Evolutionary conservation across 805 yeast species (phyloP).

Genomic region (Saccharomycopsis amapae): DNA sequence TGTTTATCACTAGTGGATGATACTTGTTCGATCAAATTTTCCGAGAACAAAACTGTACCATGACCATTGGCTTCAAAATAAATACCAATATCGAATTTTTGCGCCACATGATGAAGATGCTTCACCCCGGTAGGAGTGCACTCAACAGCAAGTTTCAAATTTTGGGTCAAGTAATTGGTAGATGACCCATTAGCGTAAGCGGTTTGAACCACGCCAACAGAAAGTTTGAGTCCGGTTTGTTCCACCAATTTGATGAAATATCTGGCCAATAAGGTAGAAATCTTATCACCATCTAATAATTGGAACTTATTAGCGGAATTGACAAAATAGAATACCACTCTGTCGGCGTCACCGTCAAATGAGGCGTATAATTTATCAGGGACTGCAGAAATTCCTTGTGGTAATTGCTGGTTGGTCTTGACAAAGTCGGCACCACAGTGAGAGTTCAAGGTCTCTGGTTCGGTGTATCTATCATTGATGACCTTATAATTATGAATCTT

Average conservation of each 20-base stretch:
- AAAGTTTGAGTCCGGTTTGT: slow-evolving; percentile 35
- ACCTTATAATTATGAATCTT: slow-evolving; percentile 36
- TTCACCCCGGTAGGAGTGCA: slow-evolving; percentile 96
- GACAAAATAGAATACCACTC: slow-evolving; percentile 74
- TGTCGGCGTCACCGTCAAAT: slow-evolving; percentile 96
- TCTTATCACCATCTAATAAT: slow-evolving; percentile 87
- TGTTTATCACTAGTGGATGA: slow-evolving; percentile 34
- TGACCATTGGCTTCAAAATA: slow-evolving; percentile 99
- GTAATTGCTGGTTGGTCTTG: slow-evolving; percentile 78
- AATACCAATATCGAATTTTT: slow-evolving; percentile 79
- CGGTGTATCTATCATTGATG: slow-evolving; percentile 47
- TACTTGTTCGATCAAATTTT: slow-evolving; percentile 36
- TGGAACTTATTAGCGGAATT: slow-evolving; percentile 36
- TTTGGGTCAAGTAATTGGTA: slow-evolving; percentile 57
- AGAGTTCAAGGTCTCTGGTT: slow-evolving; percentile 57
- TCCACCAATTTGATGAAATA: slow-evolving; percentile 48
- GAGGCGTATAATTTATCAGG: slow-evolving; percentile 59
- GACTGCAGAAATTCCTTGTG: slow-evolving; percentile 41
- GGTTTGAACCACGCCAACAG: slow-evolving; percentile 87
- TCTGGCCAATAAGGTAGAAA: slow-evolving; percentile 75
- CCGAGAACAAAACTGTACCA: slow-evolving; percentile 85
- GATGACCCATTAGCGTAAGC: slow-evolving; percentile 97
- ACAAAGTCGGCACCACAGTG: slow-evolving; percentile 95
- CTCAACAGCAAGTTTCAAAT: slow-evolving; percentile 65
- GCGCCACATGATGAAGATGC: slow-evolving; percentile 83